These are phyloP conservation scores for Lecanoromycetidae sp. DNA, from an alignment of 2,329 filamentous ascomycete species.

Conservation along the genomic window DNA sequence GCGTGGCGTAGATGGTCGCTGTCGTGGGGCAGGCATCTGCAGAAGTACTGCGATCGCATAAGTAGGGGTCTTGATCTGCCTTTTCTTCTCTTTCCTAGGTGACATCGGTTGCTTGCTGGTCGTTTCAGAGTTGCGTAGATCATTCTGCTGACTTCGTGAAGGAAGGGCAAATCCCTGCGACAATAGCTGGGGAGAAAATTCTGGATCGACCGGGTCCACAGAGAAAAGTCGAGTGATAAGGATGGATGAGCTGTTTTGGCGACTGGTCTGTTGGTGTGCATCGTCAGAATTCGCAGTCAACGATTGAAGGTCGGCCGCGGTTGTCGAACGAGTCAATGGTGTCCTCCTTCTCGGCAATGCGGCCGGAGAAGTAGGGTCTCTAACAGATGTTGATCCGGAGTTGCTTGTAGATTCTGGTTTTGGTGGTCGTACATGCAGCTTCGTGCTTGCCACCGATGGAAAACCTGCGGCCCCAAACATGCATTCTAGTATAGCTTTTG, in stretches of 20 bases:
- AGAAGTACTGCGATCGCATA: slow-evolving; percentile 47
- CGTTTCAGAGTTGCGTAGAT: background rate
- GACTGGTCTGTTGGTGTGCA: background rate
- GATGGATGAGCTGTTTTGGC: slow-evolving; percentile 32
- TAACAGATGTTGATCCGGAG: slow-evolving; percentile 24
- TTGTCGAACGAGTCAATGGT: slow-evolving; percentile 16
- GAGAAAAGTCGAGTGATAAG: slow-evolving; percentile 48
- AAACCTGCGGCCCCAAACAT: slow-evolving; percentile 49
- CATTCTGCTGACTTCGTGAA: background rate
- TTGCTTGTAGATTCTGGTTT: slow-evolving; percentile 14
- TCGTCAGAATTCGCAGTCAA: background rate
- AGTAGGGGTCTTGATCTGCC: slow-evolving; percentile 44
- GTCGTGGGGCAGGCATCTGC: slow-evolving; percentile 5
- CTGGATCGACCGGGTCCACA: slow-evolving; percentile 36
- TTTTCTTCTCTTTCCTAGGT: slow-evolving; percentile 29
- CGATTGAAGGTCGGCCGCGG: slow-evolving; percentile 15
- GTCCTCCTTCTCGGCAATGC: slow-evolving; percentile 10
- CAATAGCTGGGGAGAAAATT: slow-evolving; percentile 18
- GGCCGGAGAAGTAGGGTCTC: background rate
- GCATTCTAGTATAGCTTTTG: slow-evolving; percentile 41
- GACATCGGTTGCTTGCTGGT: background rate
- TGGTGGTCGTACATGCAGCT: slow-evolving; percentile 44
- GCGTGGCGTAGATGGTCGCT: slow-evolving; percentile 7
- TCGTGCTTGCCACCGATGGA: slow-evolving; percentile 47
- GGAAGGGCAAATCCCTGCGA: slow-evolving; percentile 18